Percentiles rank a stretch among this genome's conserved stretches.
Evolutionary conservation across 768 basidiomycete genomes (phyloP).

Genomic region (Mycena galericulata): DNA sequence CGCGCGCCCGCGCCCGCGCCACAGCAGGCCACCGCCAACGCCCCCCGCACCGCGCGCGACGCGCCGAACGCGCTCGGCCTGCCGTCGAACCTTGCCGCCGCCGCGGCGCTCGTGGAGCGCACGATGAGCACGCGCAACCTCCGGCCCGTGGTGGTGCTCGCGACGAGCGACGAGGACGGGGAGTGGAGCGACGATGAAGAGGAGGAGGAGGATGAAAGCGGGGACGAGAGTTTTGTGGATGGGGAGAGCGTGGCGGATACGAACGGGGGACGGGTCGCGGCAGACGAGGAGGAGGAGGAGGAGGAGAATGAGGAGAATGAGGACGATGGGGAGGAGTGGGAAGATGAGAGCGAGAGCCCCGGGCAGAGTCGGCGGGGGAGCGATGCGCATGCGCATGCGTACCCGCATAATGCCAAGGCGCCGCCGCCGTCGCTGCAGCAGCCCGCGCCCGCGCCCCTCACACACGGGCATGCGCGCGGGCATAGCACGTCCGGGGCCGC

Average conservation of each 20-base stretch:
- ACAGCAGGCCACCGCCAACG: too few relatives aligned
- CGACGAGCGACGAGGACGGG: slow-evolving; percentile 29
- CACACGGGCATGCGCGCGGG: slow-evolving; percentile 17
- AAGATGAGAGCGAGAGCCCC: background rate
- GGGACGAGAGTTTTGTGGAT: slow-evolving; percentile 29
- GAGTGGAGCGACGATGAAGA: slow-evolving; percentile 31
- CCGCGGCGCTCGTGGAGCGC: slow-evolving; percentile 29
- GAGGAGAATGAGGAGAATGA: slow-evolving; percentile 33
- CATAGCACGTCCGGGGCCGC: slow-evolving; percentile 9
- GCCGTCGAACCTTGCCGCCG: slow-evolving; percentile 28
- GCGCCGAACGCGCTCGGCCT: slow-evolving; percentile 18
- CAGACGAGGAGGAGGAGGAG: slow-evolving; percentile 29
- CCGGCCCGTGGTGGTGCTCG: slow-evolving; percentile 14
- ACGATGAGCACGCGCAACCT: slow-evolving; percentile 24
- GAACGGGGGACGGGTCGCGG: slow-evolving; percentile 14
- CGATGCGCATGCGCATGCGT: background rate
- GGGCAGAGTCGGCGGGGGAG: background rate
- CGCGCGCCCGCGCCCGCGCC: too few relatives aligned
- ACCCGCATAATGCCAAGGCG: slow-evolving; percentile 17
- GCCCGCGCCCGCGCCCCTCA: slow-evolving; percentile 1
- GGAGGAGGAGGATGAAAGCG: background rate
- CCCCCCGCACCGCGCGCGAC: background rate
- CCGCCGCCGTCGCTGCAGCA: slow-evolving; percentile 34
- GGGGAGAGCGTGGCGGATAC: slow-evolving; percentile 12
- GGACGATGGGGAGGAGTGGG: slow-evolving; percentile 17